Evolutionary conservation across 2,329 filamentous ascomycete genomes (phyloP), one percentile per base, ranked within the genome.

Genomic region (Zopfia rhizophila): DNA sequence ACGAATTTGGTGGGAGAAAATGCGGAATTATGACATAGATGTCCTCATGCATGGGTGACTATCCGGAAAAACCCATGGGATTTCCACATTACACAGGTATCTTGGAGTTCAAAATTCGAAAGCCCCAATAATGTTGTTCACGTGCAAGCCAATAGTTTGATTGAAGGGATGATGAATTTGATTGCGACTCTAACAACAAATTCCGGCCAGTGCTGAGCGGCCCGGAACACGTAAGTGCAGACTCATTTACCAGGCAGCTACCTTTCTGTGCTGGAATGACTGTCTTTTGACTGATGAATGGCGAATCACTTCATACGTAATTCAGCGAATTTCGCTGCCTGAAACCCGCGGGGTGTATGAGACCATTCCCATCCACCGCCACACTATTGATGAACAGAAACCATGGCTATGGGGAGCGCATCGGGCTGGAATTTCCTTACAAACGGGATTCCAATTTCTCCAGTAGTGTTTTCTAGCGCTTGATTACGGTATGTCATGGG

Each of bases 401-500:
- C 13, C 35, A 39, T 46, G 36, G 43, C 23, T 38, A 11, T 27
- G 16, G 21, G 28, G 22, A 23, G 10, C 24, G 31, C 44, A 30
- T 3, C 4, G 11, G 16, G 31, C 41, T 31, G 22, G 22, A 24
- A 19, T 22, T 25, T 18, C 35, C 12, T n/a, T n/a, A n/a, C n/a
- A n/a, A n/a, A n/a, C n/a, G 8, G 23, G 3, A 5, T 7, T 22
- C 18, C 27, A 41, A 35, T 40, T 36, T 24, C 30, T 42, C 23
- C 17, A 22, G 44, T 42, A 38, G 31, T 24, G 12, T 24, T 32
- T 44, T 42, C 43, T 44, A 51, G 48, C 33, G 44, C 29, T 19
- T 40, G 46, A 50, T 51, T 50, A 47, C 42, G 37, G 13, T 25
- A 31, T 31, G 36, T 18, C 33, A 31, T 25, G 40, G 49, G 35